phyloP scores from a whole-genome alignment of 371 early-diverging fungal genomes.

The Mortierella polycephala region DNA sequence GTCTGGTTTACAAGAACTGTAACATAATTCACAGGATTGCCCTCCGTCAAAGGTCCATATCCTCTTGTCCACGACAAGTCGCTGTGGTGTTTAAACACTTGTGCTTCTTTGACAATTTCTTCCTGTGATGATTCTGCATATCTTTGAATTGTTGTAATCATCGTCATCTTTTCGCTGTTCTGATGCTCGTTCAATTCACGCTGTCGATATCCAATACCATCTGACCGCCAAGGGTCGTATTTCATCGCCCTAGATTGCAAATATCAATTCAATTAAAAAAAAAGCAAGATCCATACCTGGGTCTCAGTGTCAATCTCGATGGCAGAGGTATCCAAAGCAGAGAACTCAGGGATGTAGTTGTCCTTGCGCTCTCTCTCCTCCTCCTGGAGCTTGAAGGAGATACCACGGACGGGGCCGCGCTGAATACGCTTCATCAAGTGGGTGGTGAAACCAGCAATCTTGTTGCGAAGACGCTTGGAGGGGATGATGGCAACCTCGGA shows the following conservation, averaged over 20 bases:
- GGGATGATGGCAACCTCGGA: conserved; percentile 98
- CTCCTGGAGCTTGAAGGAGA: conserved; percentile 99
- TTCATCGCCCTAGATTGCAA: not conserved
- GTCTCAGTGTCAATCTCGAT: conserved; percentile 98
- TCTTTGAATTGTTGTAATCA: too few species aligned
- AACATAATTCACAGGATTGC: too few species aligned
- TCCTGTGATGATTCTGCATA: too few species aligned
- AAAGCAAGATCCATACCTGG: conserved; percentile 50
- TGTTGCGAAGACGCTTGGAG: conserved; percentile 99
- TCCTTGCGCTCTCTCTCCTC: conserved; percentile 99
- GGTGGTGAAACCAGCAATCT: conserved; percentile 99
- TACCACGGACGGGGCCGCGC: conserved; percentile 99
- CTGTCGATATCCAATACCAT: too few species aligned
- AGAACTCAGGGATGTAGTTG: conserved; percentile 99
- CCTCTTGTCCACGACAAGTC: too few species aligned
- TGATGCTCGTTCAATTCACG: too few species aligned
- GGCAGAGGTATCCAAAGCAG: conserved; percentile 94
- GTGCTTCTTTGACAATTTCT: not conserved
- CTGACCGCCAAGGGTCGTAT: too few species aligned
- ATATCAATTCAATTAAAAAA: conserved; percentile 5
- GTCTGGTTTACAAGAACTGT: not conserved
- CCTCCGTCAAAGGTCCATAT: too few species aligned
- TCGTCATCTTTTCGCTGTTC: too few species aligned
- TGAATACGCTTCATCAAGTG: conserved; percentile 99
- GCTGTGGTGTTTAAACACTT: too few species aligned